Base-by-base conservation (phyloP, 2,329 filamentous ascomycete species). In the Chrysoporthe cubensis region DNA sequence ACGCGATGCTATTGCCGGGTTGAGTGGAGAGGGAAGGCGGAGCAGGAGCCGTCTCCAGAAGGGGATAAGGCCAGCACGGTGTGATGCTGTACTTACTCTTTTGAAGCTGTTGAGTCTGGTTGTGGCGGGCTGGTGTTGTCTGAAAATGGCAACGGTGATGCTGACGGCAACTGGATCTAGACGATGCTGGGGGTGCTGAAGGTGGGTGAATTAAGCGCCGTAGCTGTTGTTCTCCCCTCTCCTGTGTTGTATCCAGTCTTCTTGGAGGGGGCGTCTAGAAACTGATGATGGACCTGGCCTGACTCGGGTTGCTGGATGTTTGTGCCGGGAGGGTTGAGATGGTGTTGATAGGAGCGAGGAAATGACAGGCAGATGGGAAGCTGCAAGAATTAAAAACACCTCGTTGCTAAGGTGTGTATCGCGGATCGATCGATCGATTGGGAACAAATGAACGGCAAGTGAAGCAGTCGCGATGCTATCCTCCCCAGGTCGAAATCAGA, bases 401-500 rank as follows among this genome's bases (percentile, higher is more conserved):
- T n/a, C 40, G 26, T 54, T 32, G 4, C 11, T 54, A 54, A 32
- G 50, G 50, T 54, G 50, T 54, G 50, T 32, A 32, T 54, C 50
- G 50, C 50, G 13, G 50, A 54, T 54, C 50, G 50, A 54, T 54
- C 50, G 50, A 54, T 57, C 54, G 54, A 37, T 57, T 57, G 54
- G 54, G 57, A 44, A 60, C 14, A 60, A 60, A 60, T 60, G 57
- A 60, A 60, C 34, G 57, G 57, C 57, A 60, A 60, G 40, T 60
- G 40, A 61, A 61, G 59, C 59, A 61, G 59, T 61, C 59, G 59
- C 59, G 59, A 61, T 46, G 59, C 59, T 46, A 44, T 61, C 59
- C 21, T 48, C 59, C 59, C 42, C 11, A 61, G 42, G 42, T 61
- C 21, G 42, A 61, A 61, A 42, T 32, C 59, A 46, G 21, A 61